These are phyloP conservation scores for Beta vulgaris DNA, from an alignment of 148 eudicot species.

Conservation along the genomic window DNA sequence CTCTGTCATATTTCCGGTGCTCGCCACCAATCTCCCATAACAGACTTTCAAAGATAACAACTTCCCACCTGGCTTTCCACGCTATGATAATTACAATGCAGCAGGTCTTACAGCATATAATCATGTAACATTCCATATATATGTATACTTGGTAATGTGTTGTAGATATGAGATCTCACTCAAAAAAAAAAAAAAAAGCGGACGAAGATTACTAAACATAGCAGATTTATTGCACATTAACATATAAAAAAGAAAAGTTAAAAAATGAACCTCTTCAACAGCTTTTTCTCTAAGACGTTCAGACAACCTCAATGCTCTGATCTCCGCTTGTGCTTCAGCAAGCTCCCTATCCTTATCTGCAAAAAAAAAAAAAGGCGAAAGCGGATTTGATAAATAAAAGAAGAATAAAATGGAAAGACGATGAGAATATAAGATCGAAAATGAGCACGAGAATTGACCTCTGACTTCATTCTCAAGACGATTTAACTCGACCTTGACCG, in stretches of 20 bases:
- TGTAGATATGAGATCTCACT: slow-evolving; percentile 17
- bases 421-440: slow-evolving; percentile 27
- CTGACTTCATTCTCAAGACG: slow-evolving; percentile 90
- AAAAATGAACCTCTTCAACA: slow-evolving; percentile 74
- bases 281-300: slow-evolving; percentile 87
- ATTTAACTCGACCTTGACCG: slow-evolving; percentile 90
- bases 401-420: background rate
- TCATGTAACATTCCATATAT: background rate
- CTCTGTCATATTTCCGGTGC: background rate
- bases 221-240: background rate
- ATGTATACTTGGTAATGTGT: no score
- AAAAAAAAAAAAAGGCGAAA: slow-evolving; percentile 5
- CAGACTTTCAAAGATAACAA: background rate
- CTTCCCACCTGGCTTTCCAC: background rate
- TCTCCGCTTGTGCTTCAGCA: slow-evolving; percentile 78
- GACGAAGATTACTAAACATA: background rate
- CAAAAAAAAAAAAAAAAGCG: background rate
- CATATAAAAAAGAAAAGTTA: background rate
- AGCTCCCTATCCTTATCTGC: slow-evolving; percentile 91
- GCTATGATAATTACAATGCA: background rate
- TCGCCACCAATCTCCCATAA: background rate
- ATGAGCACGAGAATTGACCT: slow-evolving; percentile 55
- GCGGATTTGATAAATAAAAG: no score
- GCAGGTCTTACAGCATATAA: background rate
- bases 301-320: slow-evolving; percentile 68